Conservation (phyloP, 305 asterid species). For the Plantago rigida region DNA sequence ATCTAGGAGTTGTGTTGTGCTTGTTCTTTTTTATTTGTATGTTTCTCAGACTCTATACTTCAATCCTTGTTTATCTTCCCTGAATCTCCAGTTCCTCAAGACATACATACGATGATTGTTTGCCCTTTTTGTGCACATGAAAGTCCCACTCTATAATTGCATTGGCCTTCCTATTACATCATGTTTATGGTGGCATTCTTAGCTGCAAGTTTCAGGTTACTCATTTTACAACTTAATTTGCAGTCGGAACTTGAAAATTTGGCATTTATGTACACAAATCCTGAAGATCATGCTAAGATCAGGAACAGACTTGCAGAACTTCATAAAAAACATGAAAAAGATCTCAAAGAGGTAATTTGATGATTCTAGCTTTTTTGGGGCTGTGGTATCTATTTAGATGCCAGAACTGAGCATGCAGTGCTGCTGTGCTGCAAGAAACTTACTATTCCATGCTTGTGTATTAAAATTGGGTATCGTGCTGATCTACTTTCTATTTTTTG, state of each 20-base stretch:
- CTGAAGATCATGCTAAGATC: slow-evolving; percentile 62
- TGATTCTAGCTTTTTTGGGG: slow-evolving; percentile 2
- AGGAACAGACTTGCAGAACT: slow-evolving; percentile 74
- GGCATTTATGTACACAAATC: slow-evolving; percentile 82
- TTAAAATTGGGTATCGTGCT: background rate
- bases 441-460: slow-evolving; percentile 5
- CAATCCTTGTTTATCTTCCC: too few relatives aligned
- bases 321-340: slow-evolving; percentile 71
- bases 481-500: slow-evolving; percentile 19
- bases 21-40: slow-evolving; percentile 12
- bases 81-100: background rate
- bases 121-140: background rate
- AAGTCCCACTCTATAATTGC: background rate
- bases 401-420: slow-evolving; percentile 14
- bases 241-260: slow-evolving; percentile 92
- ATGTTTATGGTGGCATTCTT: background rate
- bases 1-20: background rate
- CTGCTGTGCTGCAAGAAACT: slow-evolving; percentile 12
- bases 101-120: background rate
- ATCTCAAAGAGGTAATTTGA: slow-evolving; percentile 58
- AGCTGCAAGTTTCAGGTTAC: slow-evolving; percentile 1
- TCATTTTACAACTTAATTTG: slow-evolving; percentile 24
- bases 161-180: background rate
- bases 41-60: background rate
- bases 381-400: slow-evolving; percentile 12